phyloP scores from a whole-genome alignment of 768 basidiomycete species.

The Agaricus bisporus region DNA sequence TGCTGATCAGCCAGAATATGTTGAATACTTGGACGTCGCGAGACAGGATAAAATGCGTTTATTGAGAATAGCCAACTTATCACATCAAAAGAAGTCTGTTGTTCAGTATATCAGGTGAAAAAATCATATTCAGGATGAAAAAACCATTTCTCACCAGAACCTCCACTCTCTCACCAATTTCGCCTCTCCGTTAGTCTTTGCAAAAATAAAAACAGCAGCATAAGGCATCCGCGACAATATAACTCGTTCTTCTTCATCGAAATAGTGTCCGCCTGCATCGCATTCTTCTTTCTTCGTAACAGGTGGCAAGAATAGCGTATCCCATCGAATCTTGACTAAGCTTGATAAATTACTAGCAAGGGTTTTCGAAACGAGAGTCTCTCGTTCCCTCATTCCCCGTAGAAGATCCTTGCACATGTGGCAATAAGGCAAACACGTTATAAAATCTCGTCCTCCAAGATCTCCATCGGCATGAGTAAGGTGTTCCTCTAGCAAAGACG shows the following conservation, averaged over 20 bases:
- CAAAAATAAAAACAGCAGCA: neutral
- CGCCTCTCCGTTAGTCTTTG: neutral
- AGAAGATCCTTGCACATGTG: slow-evolving; percentile 20
- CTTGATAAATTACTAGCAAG: neutral
- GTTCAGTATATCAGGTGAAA: neutral
- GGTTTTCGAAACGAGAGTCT: neutral
- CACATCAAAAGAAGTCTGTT: too few relatives aligned
- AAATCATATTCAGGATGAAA: neutral
- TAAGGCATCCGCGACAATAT: neutral
- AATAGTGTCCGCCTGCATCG: neutral
- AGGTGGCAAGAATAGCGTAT: neutral
- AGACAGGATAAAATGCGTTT: too few relatives aligned
- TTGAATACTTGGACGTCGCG: too few relatives aligned
- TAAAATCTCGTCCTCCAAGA: slow-evolving; percentile 16
- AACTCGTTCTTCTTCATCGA: neutral
- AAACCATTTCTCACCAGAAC: neutral
- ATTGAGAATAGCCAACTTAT: too few relatives aligned
- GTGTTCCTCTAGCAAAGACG: slow-evolving; percentile 41
- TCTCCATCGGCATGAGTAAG: slow-evolving; percentile 33
- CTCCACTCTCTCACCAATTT: neutral
- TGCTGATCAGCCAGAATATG: too few relatives aligned
- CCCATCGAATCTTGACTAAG: neutral
- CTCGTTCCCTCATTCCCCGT: slow-evolving; percentile 16
- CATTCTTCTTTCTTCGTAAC: neutral
- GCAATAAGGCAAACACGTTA: slow-evolving; percentile 32